phyloP scores from a whole-genome alignment of 2,329 filamentous ascomycete genomes.

The Fusarium agapanthi region DNA sequence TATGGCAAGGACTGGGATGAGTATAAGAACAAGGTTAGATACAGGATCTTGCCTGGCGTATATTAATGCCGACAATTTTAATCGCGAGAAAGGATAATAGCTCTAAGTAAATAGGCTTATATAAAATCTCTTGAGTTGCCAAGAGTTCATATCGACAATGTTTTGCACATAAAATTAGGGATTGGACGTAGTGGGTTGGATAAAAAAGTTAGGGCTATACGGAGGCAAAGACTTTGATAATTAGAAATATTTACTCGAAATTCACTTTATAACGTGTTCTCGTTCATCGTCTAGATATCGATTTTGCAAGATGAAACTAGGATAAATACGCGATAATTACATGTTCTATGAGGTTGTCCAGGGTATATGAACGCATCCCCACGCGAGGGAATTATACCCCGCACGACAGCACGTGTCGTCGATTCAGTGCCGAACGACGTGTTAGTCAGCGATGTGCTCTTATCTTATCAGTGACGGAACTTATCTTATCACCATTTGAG shows the following conservation, averaged over 20 bases:
- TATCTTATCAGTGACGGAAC: fast-evolving
- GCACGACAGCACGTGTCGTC: neutral
- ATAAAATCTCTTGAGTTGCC: too few species aligned
- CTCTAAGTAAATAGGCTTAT: fast-evolving
- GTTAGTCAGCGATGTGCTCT: neutral
- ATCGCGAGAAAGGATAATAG: fast-evolving
- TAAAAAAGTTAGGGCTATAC: too few species aligned
- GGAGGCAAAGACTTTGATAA: too few species aligned
- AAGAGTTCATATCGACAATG: too few species aligned
- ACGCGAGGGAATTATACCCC: neutral
- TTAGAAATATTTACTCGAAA: fast-evolving
- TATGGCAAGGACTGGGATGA: constrained; percentile 90
- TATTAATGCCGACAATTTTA: neutral
- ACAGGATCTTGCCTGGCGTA: constrained; percentile 80
- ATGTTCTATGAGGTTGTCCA: neutral
- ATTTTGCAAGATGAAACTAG: too few species aligned
- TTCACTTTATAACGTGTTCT: too few species aligned
- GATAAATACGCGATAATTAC: neutral
- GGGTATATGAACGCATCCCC: neutral
- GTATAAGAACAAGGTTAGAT: constrained; percentile 81
- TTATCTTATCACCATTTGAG: neutral
- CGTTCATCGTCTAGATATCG: too few species aligned
- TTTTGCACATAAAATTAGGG: too few species aligned
- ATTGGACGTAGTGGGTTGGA: too few species aligned
- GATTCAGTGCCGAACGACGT: neutral